Conservation (phyloP, 2,329 filamentous ascomycete genomes). For the Fusarium goolgardi region DNA sequence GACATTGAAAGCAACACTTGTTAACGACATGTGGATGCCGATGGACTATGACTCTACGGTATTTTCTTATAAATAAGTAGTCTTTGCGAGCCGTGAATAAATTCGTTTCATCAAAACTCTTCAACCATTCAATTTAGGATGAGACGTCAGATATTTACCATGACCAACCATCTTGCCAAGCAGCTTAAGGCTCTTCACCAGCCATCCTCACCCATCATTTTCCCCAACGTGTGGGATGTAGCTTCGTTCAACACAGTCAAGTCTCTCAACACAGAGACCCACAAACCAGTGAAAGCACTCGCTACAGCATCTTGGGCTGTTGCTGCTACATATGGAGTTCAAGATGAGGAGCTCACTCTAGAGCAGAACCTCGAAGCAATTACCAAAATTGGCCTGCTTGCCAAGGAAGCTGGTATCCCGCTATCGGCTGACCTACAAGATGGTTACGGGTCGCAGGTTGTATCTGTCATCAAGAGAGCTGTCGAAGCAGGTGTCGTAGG, state of each 20-base stretch:
- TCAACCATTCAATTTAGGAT: background rate
- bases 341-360: constrained; percentile 62
- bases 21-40: constrained; percentile 3
- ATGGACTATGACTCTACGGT: background rate
- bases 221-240: constrained; percentile 68
- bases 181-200: constrained; percentile 59
- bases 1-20: constrained; percentile 24
- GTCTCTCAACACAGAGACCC: constrained; percentile 53
- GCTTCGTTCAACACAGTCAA: constrained; percentile 60
- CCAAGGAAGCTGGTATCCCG: constrained; percentile 56
- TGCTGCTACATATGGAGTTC: constrained; percentile 57
- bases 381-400: constrained; percentile 57
- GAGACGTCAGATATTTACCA: constrained; percentile 7
- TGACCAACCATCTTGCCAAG: constrained; percentile 51
- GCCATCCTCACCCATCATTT: constrained; percentile 62
- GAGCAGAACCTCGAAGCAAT: constrained; percentile 63
- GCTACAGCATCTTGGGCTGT: constrained; percentile 65
- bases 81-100: background rate
- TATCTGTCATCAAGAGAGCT: constrained; percentile 57
- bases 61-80: constrained; percentile 7
- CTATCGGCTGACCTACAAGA: constrained; percentile 71
- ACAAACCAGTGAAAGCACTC: constrained; percentile 56
- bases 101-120: background rate
- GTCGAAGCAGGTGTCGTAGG: constrained; percentile 66
- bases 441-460: constrained; percentile 64